Percentiles rank a stretch among this genome's conserved stretches.
Conservation (phyloP, 331 rosid genomes). For the Telfairia occidentalis region DNA sequence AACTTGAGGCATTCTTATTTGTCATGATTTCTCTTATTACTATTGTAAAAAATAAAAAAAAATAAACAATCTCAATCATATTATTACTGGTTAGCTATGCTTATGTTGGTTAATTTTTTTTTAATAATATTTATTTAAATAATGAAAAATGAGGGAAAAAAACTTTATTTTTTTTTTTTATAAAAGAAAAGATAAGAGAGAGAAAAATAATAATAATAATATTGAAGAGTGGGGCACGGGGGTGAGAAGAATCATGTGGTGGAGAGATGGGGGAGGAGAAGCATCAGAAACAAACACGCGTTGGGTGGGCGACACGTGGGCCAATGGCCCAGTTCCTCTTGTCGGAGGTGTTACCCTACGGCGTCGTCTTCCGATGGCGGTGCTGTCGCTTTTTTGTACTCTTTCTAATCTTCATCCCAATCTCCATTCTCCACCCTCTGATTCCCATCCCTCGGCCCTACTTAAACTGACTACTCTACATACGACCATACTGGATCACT, state of each 20-base stretch:
- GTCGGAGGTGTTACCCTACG: slow-evolving; percentile 36
- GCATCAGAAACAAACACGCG: slow-evolving; percentile 25
- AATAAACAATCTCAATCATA: too few relatives aligned
- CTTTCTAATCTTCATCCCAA: not conserved
- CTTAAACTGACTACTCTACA: not conserved
- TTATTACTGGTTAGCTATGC: too few relatives aligned
- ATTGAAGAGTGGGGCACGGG: not conserved
- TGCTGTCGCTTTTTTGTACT: slow-evolving; percentile 11
- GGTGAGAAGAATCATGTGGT: slow-evolving; percentile 23
- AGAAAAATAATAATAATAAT: not conserved
- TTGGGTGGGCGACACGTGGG: slow-evolving; percentile 44
- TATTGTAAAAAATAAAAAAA: too few relatives aligned
- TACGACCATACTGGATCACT: not conserved
- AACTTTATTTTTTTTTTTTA: too few relatives aligned
- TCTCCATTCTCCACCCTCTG: slow-evolving; percentile 1
- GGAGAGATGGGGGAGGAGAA: slow-evolving; percentile 16
- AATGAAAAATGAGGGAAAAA: too few relatives aligned
- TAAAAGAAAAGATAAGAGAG: not conserved
- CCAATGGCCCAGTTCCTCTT: slow-evolving; percentile 28
- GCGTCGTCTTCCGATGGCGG: slow-evolving; percentile 15
- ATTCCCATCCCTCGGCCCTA: not conserved
- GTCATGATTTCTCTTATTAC: too few relatives aligned
- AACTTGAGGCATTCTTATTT: too few relatives aligned
- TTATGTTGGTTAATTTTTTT: too few relatives aligned
- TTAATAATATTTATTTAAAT: too few relatives aligned